Conservation (phyloP, 1,139 yeast species). For the Taphrina populina region DNA sequence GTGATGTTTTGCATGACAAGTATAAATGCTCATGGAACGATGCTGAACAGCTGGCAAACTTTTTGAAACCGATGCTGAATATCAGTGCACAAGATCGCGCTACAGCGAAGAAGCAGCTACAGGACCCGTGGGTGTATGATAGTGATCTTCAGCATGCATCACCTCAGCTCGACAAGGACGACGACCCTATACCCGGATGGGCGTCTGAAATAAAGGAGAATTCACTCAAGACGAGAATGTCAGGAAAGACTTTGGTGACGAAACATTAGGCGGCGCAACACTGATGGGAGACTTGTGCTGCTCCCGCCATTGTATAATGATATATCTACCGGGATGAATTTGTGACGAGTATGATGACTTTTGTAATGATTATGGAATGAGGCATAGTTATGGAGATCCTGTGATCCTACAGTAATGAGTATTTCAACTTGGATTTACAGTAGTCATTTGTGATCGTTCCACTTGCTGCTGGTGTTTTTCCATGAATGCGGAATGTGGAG, state of each 20-base stretch:
- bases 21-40: constrained; percentile 61
- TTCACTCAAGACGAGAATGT: constrained; percentile 8
- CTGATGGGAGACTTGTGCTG: not conserved
- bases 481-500: no score
- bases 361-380: no score
- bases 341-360: no score
- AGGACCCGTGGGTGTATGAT: constrained; percentile 28
- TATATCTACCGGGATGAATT: not conserved
- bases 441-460: no score
- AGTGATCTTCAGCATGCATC: not conserved
- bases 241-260: constrained; percentile 5
- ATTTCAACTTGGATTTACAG: no score
- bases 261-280: constrained; percentile 1
- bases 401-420: no score
- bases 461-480: no score
- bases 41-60: constrained; percentile 59
- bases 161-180: not conserved
- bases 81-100: constrained; percentile 69
- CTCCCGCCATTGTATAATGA: not conserved
- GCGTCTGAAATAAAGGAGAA: constrained; percentile 18
- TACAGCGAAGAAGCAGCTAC: constrained; percentile 52
- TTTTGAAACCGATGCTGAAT: constrained; percentile 69
- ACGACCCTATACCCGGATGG: constrained; percentile 18
- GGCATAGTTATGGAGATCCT: no score
- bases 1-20: constrained; percentile 67